These are phyloP conservation scores for Clonostachys byssicola DNA, from an alignment of 2,329 filamentous ascomycete species.

Conservation along the genomic window DNA sequence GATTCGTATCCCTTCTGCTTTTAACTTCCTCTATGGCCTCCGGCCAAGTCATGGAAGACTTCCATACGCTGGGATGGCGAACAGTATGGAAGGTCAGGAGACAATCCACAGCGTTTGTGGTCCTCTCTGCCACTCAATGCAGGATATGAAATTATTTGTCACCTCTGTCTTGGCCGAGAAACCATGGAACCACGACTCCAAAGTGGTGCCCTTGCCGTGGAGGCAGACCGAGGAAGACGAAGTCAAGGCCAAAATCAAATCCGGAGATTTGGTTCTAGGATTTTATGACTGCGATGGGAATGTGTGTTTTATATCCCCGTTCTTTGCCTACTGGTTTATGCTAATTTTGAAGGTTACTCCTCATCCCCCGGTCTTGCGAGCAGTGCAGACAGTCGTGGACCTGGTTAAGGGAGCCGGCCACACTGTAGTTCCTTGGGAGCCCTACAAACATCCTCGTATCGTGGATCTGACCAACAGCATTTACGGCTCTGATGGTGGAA, in stretches of 20 bases:
- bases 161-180: conserved; percentile 41
- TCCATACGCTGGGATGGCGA: background rate
- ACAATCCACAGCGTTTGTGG: background rate
- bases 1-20: conserved; percentile 35
- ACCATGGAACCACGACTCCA: conserved; percentile 54
- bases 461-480: conserved; percentile 15
- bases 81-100: conserved; percentile 3
- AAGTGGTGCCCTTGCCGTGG: conserved; percentile 58
- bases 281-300: conserved; percentile 25
- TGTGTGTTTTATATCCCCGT: conserved; percentile 51
- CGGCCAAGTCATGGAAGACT: conserved; percentile 15
- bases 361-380: conserved; percentile 10
- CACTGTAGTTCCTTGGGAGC: conserved; percentile 19
- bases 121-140: background rate
- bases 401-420: conserved; percentile 18
- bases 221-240: conserved; percentile 20
- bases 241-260: conserved; percentile 11
- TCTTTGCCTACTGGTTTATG: conserved; percentile 56
- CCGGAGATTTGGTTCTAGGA: conserved; percentile 18
- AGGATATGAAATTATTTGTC: conserved; percentile 44
- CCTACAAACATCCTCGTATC: conserved; percentile 17
- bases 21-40: conserved; percentile 35
- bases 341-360: conserved; percentile 13
- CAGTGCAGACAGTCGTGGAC: conserved; percentile 15
- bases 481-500: conserved; percentile 19